A percentile compares a stretch with the other conserved stretches of the same genome.
phyloP scores from a whole-genome alignment of 179 eudicot genomes.

The Camellia oleifera region DNA sequence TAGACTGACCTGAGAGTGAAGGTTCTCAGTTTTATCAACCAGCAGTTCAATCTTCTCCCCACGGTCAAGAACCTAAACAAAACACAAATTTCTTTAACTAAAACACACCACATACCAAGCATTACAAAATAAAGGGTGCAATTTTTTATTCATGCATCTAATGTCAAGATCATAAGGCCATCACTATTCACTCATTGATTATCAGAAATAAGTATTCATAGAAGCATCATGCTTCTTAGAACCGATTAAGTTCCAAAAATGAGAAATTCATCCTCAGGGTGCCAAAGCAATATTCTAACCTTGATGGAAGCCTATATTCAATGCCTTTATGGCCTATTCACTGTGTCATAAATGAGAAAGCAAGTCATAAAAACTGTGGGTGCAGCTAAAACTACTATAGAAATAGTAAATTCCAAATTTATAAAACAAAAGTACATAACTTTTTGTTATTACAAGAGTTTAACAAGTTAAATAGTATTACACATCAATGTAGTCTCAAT shows the following conservation, averaged over 20 bases:
- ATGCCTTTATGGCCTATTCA: not conserved
- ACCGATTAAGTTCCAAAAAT: not conserved
- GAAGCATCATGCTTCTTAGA: not conserved
- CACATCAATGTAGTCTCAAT: not conserved
- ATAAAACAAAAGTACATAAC: not conserved
- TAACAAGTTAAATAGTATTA: not conserved
- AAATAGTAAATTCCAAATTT: too few species aligned
- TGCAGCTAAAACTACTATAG: not conserved
- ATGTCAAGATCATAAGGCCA: not conserved
- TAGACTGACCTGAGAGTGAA: conserved; percentile 35
- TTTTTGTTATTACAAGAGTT: not conserved
- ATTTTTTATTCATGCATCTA: not conserved
- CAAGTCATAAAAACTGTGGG: not conserved
- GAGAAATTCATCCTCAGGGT: not conserved
- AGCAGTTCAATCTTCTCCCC: conserved; percentile 47
- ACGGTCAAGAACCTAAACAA: conserved; percentile 44
- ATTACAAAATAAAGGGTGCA: conserved; percentile 1
- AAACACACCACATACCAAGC: conserved; percentile 27
- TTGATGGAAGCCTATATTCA: not conserved
- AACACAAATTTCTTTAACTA: not conserved
- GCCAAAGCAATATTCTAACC: not conserved
- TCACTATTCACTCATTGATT: not conserved
- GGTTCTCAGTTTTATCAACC: conserved; percentile 46
- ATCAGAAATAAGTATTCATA: not conserved
- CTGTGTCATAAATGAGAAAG: not conserved